These are phyloP conservation scores for Dendryphion nanum DNA, from an alignment of 2,329 filamentous ascomycete genomes.

Conservation along the genomic window DNA sequence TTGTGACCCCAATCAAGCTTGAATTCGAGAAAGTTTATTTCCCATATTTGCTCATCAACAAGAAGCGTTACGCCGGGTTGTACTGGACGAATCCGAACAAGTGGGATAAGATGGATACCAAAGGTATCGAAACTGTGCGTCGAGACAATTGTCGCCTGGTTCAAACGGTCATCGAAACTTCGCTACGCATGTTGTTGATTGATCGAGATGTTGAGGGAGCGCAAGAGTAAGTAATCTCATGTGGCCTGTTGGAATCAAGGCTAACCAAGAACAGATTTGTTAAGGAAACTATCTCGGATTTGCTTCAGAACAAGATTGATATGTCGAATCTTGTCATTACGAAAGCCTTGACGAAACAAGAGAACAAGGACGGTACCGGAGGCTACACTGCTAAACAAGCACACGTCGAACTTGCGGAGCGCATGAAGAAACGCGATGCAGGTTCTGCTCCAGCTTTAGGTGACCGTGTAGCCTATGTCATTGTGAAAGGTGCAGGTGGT, in stretches of 20 bases:
- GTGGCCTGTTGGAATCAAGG: conserved; percentile 4
- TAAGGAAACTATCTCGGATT: conserved; percentile 90
- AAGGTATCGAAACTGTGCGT: conserved; percentile 97
- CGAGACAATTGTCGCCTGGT: conserved; percentile 95
- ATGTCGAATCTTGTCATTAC: conserved; percentile 99
- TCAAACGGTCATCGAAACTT: conserved; percentile 96
- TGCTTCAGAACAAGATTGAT: conserved; percentile 96
- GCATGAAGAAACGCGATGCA: conserved; percentile 95
- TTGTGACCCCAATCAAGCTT: conserved; percentile 94
- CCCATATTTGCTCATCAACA: conserved; percentile 98
- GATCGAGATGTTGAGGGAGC: conserved; percentile 87
- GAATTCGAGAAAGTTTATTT: conserved; percentile 99
- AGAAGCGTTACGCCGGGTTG: conserved; percentile 97
- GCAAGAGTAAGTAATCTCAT: conserved; percentile 70
- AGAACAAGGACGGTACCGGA: conserved; percentile 33
- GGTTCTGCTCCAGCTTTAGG: conserved; percentile 90
- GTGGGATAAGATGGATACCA: conserved; percentile 99
- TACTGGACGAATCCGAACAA: conserved; percentile 95
- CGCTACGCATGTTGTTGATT: conserved; percentile 91
- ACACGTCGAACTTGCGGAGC: conserved; percentile 89
- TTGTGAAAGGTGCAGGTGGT: conserved; percentile 85
- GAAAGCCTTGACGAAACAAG: conserved; percentile 81
- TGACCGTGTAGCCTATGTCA: conserved; percentile 97
- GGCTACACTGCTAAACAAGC: conserved; percentile 86
- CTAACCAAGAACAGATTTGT: conserved; percentile 66